phyloP scores from a whole-genome alignment of 1,284 basidiomycete species.

The Ceraceosorus bombacis region DNA sequence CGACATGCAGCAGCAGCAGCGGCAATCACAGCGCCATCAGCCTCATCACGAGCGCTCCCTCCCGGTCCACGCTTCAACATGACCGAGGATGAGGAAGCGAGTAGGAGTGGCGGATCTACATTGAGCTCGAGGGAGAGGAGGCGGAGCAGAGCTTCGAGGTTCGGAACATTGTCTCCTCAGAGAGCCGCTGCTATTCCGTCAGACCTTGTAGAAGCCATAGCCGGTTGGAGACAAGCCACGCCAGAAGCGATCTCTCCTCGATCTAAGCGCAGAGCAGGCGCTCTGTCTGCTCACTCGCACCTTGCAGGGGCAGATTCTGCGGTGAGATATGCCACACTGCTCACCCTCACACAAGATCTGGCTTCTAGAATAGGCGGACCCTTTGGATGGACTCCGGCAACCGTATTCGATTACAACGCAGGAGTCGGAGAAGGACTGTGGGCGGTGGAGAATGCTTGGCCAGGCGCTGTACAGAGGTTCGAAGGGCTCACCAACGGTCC shows the following conservation, averaged over 20 bases:
- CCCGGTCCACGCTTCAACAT: too few relatives aligned
- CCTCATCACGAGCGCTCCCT: too few relatives aligned
- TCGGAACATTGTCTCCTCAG: neutral
- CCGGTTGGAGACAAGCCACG: neutral
- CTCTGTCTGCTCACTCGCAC: slow-evolving; percentile 3
- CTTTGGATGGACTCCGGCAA: slow-evolving; percentile 25
- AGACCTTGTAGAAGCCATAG: neutral
- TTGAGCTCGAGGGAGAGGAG: neutral
- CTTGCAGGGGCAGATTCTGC: slow-evolving; percentile 24
- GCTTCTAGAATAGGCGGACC: slow-evolving; percentile 1
- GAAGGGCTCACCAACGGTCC: slow-evolving; percentile 26
- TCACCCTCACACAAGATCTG: slow-evolving; percentile 14
- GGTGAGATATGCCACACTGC: slow-evolving; percentile 25
- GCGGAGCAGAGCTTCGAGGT: neutral
- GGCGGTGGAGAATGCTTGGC: slow-evolving; percentile 33
- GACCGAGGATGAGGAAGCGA: too few relatives aligned
- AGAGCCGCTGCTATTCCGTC: neutral
- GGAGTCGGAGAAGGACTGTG: slow-evolving; percentile 38
- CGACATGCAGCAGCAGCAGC: too few relatives aligned
- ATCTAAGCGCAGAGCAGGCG: neutral
- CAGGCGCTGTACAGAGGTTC: slow-evolving; percentile 9
- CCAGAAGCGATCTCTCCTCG: neutral
- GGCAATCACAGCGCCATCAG: too few relatives aligned
- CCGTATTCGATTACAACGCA: slow-evolving; percentile 31
- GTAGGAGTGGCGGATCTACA: too few relatives aligned